Base-by-base conservation (phyloP, 352 stramenopile genomes). In the Phytophthora hibernalis region DNA sequence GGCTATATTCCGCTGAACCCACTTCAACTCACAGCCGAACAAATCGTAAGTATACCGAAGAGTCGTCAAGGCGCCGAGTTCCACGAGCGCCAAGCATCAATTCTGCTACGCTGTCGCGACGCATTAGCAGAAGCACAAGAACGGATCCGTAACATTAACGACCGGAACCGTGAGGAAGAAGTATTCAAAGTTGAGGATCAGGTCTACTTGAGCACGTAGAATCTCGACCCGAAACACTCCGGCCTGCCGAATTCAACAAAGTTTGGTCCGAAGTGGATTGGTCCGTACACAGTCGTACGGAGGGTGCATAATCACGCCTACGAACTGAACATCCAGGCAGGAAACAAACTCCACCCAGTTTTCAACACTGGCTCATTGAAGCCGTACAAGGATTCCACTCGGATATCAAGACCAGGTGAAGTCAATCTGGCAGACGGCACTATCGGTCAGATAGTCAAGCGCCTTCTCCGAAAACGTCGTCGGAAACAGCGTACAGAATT, bases 191-290 rank as follows among this genome's bases (percentile, higher is more conserved):
- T 63, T 9, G 57, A 45, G 4, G 47, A 55, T 1, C 48, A 11
- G 28, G 51, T 72, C 20, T 68, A 63, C 31, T 38, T 74, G 11
- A 68, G 48, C 11, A 69, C 65, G 1, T 48, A 62, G 26, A 35
- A 74, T 44, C 20, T 73, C 5, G 65, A 69, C 12, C 24, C 38
- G 16, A 37, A 35, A 8, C 58, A 68, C 31, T 62, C 57, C 0
- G 64, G 57, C 0, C 57, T 72, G 12, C 26, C 64, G 1, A 68
- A 64, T 42, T 68, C 52, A 3, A 24, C 18, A 20, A 68, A 72
- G 44, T 37, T 64, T 13, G 57, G 43, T 11, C 43, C 43, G 8
- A 72, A 68, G 40, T 65, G 40, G 54, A 70, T 70, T 26, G 38
- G 49, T 11, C 55, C 45, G 15, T 64, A 68, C 24, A 61, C 65